Evolutionary conservation across 345 rosid genomes (phyloP), one percentile per base, ranked within the genome.

Genomic region (Cardiospermum halicacabum): DNA sequence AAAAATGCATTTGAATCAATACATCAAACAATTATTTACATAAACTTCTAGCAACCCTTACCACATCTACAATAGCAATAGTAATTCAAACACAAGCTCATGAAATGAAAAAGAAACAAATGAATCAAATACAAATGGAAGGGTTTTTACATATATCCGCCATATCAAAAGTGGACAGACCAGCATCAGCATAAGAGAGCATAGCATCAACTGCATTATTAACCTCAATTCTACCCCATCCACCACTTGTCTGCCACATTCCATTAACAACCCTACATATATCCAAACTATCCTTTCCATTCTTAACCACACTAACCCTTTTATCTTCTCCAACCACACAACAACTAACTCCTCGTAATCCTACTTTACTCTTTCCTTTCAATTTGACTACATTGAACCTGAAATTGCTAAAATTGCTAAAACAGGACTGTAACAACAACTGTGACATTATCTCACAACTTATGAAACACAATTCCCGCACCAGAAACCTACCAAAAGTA

Each of bases 201-300:
- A 82, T 87, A 48, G 83, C 82, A 74, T 80, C 76, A 25, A 80
- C 80, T 19, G 83, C 83, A 51, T 65, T 68, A 18, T 70, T 70
- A 34, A 56, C 58, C 51, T 84, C 78, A 71, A 82, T 80, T 66
- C 56, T 74, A 50, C 89, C 85, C 84, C 89, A 82, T 0, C 85
- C 87, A 60, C 89, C 82, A 64, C 85, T 80, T 24, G 81, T 73
- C 78, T 83, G 87, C 87, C 89, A 84, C 85, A 80, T 84, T 60
- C 89, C 89, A 67, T 84, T 86, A 49, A 86, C 84, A 66, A 86
- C 77, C 74, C 79, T 69, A 56, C 84, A 77, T 24, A 82, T 66
- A 56, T 80, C 87, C 37, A 84, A 64, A 5, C 73, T 68, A 67
- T 84, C 87, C 62, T 72, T 78, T 72, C 83, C 87, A 47, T 72